Conservation (phyloP, 2,329 filamentous ascomycete species). For the Colletotrichum lupini region DNA sequence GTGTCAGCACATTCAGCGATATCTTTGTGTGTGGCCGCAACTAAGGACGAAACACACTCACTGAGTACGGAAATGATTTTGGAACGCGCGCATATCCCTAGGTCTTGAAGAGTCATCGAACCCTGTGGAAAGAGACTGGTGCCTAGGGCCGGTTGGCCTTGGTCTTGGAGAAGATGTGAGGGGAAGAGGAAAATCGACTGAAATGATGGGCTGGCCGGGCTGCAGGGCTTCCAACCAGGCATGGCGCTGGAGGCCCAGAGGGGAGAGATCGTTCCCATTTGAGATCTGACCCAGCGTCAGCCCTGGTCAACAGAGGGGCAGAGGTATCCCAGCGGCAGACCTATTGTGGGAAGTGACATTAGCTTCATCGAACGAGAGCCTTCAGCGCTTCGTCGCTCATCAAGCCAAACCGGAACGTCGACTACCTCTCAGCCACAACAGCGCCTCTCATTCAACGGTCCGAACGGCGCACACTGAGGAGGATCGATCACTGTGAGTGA, state of each 20-base stretch:
- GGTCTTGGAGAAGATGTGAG: conserved; percentile 3
- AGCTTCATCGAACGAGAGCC: background rate
- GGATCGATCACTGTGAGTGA: background rate
- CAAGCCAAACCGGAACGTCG: conserved; percentile 5
- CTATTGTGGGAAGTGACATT: conserved; percentile 14
- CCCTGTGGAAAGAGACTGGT: conserved; percentile 26
- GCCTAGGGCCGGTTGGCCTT: conserved; percentile 11
- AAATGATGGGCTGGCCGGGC: conserved; percentile 4
- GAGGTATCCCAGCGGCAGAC: conserved; percentile 6
- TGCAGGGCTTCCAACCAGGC: conserved; percentile 12
- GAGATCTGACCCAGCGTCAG: conserved; percentile 17
- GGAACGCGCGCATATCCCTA: conserved; percentile 1
- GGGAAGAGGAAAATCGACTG: conserved; percentile 13
- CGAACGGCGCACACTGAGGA: background rate
- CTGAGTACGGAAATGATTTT: conserved; percentile 3
- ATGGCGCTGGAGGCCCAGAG: conserved; percentile 5
- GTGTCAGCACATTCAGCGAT: background rate
- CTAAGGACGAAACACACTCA: background rate
- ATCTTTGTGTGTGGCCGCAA: background rate
- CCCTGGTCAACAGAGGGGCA: background rate
- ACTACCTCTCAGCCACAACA: conserved; percentile 17
- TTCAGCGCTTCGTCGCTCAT: background rate
- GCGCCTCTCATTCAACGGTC: conserved; percentile 9
- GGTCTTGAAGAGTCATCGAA: conserved; percentile 31
- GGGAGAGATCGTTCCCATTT: conserved; percentile 12